Base-by-base conservation (phyloP, 192 early-diverging fungal genomes). In the Thamnidium elegans region DNA sequence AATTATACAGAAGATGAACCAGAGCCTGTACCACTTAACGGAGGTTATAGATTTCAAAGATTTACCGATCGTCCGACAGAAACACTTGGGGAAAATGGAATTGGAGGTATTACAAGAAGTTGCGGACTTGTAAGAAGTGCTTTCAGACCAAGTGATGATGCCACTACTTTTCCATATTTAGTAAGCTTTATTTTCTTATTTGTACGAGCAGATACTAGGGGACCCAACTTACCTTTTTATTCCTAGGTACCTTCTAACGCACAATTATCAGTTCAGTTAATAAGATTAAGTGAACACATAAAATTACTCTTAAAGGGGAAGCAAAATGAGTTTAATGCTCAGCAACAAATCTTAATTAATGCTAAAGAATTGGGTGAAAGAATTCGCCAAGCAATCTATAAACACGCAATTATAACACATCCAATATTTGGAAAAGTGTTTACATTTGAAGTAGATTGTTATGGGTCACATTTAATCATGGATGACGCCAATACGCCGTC, bases 371-470 rank as follows among this genome's bases (percentile, higher is more conserved):
- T 71, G 36, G 64, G 70, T 1, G 26, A 65, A 15, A 62, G 45
- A 9, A 83, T 90, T 7, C 62, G 77, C 20, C 32, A 68, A 44
- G 87, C 83, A 1, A 81, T 90, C 19, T 51, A 79, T 32, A 47
- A 68, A 23, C 69, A 80, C 36, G 87, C 78, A 15, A 74, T 84
- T 4, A 50, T 78, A 0, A n/a, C 65, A 17, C 87, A 90, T 58
- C 73, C 77, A 0, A 65, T 61, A 39, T 74, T 79, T 62, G 86
- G 87, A 1, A 50, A 70, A 30, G 69, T 90, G 11, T 87, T 86
- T 75, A 87, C 79, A 0, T 90, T 83, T 58, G 89, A 90, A 68
- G 78, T 85, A n/a, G 89, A 90, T 55, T 88, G 89, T 21, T 89
- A 80, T 52, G 87, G 89, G 13, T 85, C 81, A 1, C 39, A 67